A percentile compares a stretch with the other conserved stretches of the same genome.
Conservation (phyloP, 2,329 filamentous ascomycete species). For the Exophiala viscosa region DNA sequence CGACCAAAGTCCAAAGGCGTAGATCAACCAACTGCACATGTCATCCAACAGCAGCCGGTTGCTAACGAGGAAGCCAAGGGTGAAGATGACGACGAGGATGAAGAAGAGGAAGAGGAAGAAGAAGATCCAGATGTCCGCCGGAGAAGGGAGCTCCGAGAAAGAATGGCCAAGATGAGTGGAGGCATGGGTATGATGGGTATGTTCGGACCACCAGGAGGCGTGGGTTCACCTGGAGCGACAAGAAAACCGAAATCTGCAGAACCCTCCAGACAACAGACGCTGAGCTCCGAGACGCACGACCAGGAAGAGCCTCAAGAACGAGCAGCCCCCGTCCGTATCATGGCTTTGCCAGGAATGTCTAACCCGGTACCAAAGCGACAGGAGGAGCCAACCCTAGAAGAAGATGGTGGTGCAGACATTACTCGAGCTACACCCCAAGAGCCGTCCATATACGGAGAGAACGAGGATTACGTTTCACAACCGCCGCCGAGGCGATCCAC, state of each 20-base stretch:
- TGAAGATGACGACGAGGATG: conserved; percentile 50
- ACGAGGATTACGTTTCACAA: conserved; percentile 24
- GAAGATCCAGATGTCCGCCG: conserved; percentile 82
- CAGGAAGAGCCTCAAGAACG: conserved; percentile 31
- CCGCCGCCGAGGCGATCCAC: conserved; percentile 31
- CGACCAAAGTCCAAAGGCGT: conserved; percentile 60
- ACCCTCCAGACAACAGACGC: conserved; percentile 27
- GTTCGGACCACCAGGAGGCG: conserved; percentile 70
- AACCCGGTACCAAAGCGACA: conserved; percentile 50
- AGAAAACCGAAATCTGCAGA: conserved; percentile 50
- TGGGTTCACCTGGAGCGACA: conserved; percentile 51
- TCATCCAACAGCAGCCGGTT: conserved; percentile 31
- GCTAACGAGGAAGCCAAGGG: conserved; percentile 52
- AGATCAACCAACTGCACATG: conserved; percentile 11
- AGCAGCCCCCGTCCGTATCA: conserved; percentile 51
- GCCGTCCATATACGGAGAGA: conserved; percentile 15
- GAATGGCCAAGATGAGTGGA: conserved; percentile 98
- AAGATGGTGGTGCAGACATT: conserved; percentile 32
- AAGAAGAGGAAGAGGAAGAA: conserved; percentile 72
- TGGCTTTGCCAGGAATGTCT: conserved; percentile 69
- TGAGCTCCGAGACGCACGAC: conserved; percentile 32
- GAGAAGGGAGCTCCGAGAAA: conserved; percentile 81
- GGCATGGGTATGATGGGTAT: conserved; percentile 96
- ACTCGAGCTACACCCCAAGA: conserved; percentile 24
- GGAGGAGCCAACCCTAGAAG: conserved; percentile 41